Conservation (phyloP, 1,139 yeast species). For the Williopsis jadinii region DNA sequence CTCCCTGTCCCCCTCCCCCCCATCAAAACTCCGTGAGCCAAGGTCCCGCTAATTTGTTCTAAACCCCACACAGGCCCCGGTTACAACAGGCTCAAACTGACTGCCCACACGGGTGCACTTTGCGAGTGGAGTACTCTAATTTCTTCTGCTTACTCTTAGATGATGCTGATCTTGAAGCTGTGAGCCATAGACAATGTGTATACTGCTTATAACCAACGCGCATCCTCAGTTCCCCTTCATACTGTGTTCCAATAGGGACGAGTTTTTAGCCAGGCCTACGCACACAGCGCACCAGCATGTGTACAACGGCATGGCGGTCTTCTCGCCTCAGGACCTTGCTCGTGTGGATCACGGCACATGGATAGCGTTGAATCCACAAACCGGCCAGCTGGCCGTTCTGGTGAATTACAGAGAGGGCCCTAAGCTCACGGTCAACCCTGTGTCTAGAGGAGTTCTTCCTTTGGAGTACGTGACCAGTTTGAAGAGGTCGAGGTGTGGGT, state of each 20-base stretch:
- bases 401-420: slow-evolving; percentile 57
- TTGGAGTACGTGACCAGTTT: slow-evolving; percentile 42
- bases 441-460: slow-evolving; percentile 74
- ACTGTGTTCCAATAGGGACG: slow-evolving; percentile 80
- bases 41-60: no score
- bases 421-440: slow-evolving; percentile 20
- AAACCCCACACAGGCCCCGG: no score
- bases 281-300: slow-evolving; percentile 48
- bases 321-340: slow-evolving; percentile 74
- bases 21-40: no score
- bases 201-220: slow-evolving; percentile 49
- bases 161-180: neutral
- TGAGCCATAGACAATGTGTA: slow-evolving; percentile 43
- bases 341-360: slow-evolving; percentile 82
- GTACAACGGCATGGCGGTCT: slow-evolving; percentile 30
- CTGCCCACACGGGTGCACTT: no score
- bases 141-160: neutral
- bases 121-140: no score
- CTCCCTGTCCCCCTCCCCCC: no score
- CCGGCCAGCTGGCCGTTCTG: slow-evolving; percentile 64
- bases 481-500: slow-evolving; percentile 29
- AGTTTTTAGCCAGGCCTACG: slow-evolving; percentile 69
- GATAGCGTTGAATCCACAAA: slow-evolving; percentile 61
- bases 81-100: no score
- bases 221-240: slow-evolving; percentile 66